Conservation (phyloP, 345 rosid genomes). For the Toxicodendron radicans region DNA sequence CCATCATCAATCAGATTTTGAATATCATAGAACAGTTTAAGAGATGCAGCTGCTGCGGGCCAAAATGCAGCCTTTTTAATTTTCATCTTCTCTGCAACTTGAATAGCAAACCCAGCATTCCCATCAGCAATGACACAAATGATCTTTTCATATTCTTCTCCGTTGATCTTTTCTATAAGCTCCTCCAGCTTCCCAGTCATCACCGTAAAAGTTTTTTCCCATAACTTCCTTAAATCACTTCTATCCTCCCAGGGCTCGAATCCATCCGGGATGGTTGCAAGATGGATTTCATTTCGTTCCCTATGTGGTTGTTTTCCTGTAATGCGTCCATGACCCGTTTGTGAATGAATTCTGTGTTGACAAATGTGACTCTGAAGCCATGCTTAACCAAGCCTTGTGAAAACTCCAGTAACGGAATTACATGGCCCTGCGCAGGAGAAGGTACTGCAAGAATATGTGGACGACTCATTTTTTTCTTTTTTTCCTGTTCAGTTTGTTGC, state of each 20-base stretch:
- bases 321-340: slow-evolving; percentile 1
- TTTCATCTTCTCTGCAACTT: slow-evolving; percentile 16
- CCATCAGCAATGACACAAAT: slow-evolving; percentile 13
- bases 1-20: slow-evolving; percentile 21
- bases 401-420: slow-evolving; percentile 22
- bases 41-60: slow-evolving; percentile 19
- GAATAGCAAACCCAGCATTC: slow-evolving; percentile 8
- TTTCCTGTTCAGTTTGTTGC: too few species aligned
- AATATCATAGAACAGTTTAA: not conserved
- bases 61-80: slow-evolving; percentile 18
- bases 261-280: slow-evolving; percentile 14
- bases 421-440: slow-evolving; percentile 27
- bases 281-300: not conserved
- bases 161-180: slow-evolving; percentile 8
- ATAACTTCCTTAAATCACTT: not conserved
- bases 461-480: not conserved
- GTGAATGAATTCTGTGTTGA: slow-evolving; percentile 9
- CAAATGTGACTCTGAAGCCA: slow-evolving; percentile 24
- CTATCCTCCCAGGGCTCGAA: slow-evolving; percentile 2
- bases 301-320: not conserved
- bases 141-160: slow-evolving; percentile 5
- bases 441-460: slow-evolving; percentile 21
- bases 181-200: slow-evolving; percentile 17
- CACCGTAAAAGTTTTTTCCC: not conserved
- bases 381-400: slow-evolving; percentile 10